Percentiles rank a stretch among this genome's conserved stretches.
Conservation (phyloP, 1,284 basidiomycete species). For the Apiotrichum brassicae region DNA sequence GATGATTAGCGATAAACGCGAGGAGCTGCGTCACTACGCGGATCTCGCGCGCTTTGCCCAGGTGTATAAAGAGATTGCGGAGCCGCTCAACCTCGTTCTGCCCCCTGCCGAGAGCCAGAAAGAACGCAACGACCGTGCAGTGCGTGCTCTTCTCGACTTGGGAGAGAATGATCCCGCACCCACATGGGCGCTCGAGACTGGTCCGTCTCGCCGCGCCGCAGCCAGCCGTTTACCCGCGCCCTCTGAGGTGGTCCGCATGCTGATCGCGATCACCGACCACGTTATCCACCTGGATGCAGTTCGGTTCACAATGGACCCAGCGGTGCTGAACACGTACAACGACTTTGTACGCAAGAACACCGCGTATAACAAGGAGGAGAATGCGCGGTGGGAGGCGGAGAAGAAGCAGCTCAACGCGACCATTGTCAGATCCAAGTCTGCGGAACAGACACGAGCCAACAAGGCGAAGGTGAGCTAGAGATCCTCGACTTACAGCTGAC, state of each 20-base stretch:
- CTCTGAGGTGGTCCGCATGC: slow-evolving; percentile 37
- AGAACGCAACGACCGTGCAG: slow-evolving; percentile 20
- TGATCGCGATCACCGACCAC: slow-evolving; percentile 30
- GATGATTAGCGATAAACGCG: slow-evolving; percentile 19
- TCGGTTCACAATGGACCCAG: slow-evolving; percentile 22
- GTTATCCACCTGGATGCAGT: slow-evolving; percentile 19
- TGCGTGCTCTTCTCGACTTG: slow-evolving; percentile 29
- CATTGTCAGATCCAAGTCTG: slow-evolving; percentile 21
- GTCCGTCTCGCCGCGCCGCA: slow-evolving; percentile 24
- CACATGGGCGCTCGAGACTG: slow-evolving; percentile 24
- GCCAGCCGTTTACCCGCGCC: slow-evolving; percentile 33
- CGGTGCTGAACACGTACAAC: slow-evolving; percentile 12
- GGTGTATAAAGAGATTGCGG: slow-evolving; percentile 22
- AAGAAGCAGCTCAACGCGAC: slow-evolving; percentile 32
- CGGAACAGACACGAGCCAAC: slow-evolving; percentile 26
- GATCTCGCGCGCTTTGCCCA: slow-evolving; percentile 35
- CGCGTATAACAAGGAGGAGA: slow-evolving; percentile 16
- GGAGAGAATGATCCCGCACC: slow-evolving; percentile 24
- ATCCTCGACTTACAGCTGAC: background rate
- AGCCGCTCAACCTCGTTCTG: slow-evolving; percentile 20
- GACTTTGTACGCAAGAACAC: slow-evolving; percentile 13
- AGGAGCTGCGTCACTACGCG: slow-evolving; percentile 40
- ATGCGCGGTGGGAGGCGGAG: slow-evolving; percentile 24
- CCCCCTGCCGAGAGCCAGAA: slow-evolving; percentile 10
- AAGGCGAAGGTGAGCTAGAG: slow-evolving; percentile 22